Percentiles rank a stretch among this genome's conserved stretches.
These are phyloP conservation scores for Lachnellula suecica DNA, from an alignment of 2,329 filamentous ascomycete species.

Conservation along the genomic window DNA sequence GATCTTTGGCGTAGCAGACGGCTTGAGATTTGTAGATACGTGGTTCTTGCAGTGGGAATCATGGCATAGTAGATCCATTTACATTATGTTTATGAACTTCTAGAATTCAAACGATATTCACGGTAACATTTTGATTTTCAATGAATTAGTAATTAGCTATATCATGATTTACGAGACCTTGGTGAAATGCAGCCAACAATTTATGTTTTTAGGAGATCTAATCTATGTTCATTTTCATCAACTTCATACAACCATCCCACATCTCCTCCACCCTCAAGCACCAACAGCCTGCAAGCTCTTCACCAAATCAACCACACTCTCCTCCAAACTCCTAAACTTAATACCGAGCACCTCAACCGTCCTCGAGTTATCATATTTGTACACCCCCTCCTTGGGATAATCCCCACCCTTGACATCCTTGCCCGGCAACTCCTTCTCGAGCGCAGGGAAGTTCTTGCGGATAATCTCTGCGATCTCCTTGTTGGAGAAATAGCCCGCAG, in stretches of 20 bases:
- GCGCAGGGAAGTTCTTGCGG: conserved; percentile 52
- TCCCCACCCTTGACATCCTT: conserved; percentile 37
- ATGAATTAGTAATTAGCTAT: too few species aligned
- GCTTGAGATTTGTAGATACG: too few species aligned
- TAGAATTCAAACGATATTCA: too few species aligned
- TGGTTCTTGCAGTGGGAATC: too few species aligned
- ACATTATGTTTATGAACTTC: too few species aligned
- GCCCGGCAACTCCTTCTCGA: conserved; percentile 46
- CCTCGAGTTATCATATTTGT: conserved; percentile 54
- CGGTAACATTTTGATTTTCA: too few species aligned
- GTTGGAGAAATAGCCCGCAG: conserved; percentile 60
- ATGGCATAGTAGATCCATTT: too few species aligned
- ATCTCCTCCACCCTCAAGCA: conserved; percentile 5
- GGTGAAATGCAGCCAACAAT: too few species aligned
- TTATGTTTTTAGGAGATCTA: too few species aligned
- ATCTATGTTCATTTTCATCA: background rate
- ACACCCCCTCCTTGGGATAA: conserved; percentile 42
- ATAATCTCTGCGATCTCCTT: conserved; percentile 57
- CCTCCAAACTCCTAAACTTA: conserved; percentile 56
- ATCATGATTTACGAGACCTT: too few species aligned
- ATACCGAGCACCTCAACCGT: conserved; percentile 57
- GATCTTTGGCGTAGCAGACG: too few species aligned
- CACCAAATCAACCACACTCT: conserved; percentile 61
- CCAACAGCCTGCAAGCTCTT: conserved; percentile 34
- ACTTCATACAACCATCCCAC: too few species aligned